These are phyloP conservation scores for Scedosporium aurantiacum DNA, from an alignment of 2,329 filamentous ascomycete species.

Conservation along the genomic window DNA sequence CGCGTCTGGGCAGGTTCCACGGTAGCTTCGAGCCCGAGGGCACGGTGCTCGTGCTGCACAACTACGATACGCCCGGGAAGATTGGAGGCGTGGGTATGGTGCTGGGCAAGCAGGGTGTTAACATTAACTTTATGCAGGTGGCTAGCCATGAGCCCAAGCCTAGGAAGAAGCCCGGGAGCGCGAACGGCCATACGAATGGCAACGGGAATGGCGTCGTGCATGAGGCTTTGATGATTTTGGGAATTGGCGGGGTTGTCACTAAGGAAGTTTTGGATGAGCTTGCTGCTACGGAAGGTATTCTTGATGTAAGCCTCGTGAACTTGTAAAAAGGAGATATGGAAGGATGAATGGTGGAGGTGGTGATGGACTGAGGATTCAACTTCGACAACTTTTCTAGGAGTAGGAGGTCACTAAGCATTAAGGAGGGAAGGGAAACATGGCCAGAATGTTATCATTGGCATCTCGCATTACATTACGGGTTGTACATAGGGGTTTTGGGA, in stretches of 20 bases:
- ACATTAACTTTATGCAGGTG: constrained; percentile 74
- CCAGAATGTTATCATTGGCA: neutral
- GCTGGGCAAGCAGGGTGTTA: constrained; percentile 59
- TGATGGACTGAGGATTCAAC: neutral
- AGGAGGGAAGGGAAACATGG: neutral
- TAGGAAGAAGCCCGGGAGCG: constrained; percentile 13
- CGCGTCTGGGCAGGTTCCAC: constrained; percentile 60
- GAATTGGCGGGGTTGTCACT: constrained; percentile 55
- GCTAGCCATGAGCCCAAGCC: constrained; percentile 36
- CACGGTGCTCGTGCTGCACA: constrained; percentile 65
- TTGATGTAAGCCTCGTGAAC: constrained; percentile 42
- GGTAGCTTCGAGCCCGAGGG: constrained; percentile 65
- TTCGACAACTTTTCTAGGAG: neutral
- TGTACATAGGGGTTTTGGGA: neutral
- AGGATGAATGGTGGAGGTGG: neutral
- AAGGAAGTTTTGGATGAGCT: constrained; percentile 41
- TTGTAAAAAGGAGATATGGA: constrained; percentile 17
- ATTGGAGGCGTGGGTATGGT: constrained; percentile 68
- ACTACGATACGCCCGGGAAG: constrained; percentile 73
- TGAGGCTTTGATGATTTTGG: constrained; percentile 74
- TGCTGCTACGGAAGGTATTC: constrained; percentile 37
- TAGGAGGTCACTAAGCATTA: neutral
- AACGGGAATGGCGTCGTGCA: constrained; percentile 23
- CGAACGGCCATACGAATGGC: constrained; percentile 8
- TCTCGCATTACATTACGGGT: neutral